Percentiles rank a stretch among this genome's conserved stretches.
phyloP scores from a whole-genome alignment of 2,329 filamentous ascomycete genomes.

The Penicillium sp. region DNA sequence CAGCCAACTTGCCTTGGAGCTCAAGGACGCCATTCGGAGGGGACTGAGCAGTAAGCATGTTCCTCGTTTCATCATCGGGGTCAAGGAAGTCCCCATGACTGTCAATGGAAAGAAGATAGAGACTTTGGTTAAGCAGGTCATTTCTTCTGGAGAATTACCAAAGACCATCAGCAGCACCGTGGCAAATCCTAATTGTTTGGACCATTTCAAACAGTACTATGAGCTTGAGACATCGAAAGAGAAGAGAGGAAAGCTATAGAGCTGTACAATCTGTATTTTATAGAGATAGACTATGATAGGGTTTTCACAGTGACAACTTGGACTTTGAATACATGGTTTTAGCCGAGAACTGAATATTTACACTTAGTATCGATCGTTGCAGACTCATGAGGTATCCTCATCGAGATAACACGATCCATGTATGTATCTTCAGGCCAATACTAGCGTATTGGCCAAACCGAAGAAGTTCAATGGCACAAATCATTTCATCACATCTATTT shows the following conservation, averaged over 20 bases:
- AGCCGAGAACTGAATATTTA: too few relatives aligned
- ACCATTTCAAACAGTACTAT: conserved; percentile 20
- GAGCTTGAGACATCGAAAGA: conserved; percentile 8
- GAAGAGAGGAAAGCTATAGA: conserved; percentile 14
- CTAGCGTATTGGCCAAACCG: too few relatives aligned
- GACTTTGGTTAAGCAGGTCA: conserved; percentile 16
- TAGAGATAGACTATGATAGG: background rate
- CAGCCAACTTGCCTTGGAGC: conserved; percentile 10
- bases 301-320: too few relatives aligned
- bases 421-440: too few relatives aligned
- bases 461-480: too few relatives aligned
- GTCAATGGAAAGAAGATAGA: conserved; percentile 24
- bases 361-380: too few relatives aligned
- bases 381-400: too few relatives aligned
- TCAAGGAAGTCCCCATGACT: conserved; percentile 21
- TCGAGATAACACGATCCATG: too few relatives aligned
- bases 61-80: conserved; percentile 21
- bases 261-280: background rate
- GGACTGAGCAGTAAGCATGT: conserved; percentile 22
- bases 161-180: conserved; percentile 21
- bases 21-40: conserved; percentile 19
- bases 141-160: conserved; percentile 15
- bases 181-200: conserved; percentile 14
- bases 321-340: too few relatives aligned
- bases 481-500: too few relatives aligned